Conservation (phyloP, 2,329 filamentous ascomycete genomes). For the Triangularia setosa region DNA sequence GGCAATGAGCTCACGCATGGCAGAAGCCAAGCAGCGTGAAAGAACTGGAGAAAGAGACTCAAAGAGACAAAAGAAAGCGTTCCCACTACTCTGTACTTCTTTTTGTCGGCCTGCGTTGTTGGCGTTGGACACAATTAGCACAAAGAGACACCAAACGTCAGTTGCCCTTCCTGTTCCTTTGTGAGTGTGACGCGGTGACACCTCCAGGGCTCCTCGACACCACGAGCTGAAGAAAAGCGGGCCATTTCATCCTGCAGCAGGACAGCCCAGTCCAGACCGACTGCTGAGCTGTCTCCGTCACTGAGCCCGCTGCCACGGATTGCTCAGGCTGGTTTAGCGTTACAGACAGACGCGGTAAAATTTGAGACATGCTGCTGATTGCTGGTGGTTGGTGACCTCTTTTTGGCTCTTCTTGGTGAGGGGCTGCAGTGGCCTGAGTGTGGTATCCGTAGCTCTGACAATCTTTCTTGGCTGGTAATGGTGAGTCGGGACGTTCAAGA, state of each 20-base stretch:
- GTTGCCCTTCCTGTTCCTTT: not conserved
- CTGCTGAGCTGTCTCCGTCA: not conserved
- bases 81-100: too few relatives aligned
- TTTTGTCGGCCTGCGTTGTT: not conserved
- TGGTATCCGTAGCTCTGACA: not conserved
- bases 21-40: not conserved
- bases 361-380: not conserved
- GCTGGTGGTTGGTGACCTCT: not conserved
- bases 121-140: not conserved
- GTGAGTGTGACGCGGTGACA: not conserved
- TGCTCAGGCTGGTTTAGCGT: conserved; percentile 3
- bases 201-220: not conserved
- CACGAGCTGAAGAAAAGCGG: conserved; percentile 1
- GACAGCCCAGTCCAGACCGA: conserved; percentile 1
- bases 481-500: not conserved
- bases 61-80: not conserved
- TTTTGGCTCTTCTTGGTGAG: not conserved
- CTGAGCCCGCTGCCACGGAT: not conserved
- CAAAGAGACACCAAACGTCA: not conserved
- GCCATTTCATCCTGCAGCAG: not conserved
- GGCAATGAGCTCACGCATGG: conserved; percentile 3
- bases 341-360: not conserved
- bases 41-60: not conserved
- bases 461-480: not conserved
- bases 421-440: not conserved